Conservation (phyloP, 768 basidiomycete species). For the Collybiopsis luxurians region DNA sequence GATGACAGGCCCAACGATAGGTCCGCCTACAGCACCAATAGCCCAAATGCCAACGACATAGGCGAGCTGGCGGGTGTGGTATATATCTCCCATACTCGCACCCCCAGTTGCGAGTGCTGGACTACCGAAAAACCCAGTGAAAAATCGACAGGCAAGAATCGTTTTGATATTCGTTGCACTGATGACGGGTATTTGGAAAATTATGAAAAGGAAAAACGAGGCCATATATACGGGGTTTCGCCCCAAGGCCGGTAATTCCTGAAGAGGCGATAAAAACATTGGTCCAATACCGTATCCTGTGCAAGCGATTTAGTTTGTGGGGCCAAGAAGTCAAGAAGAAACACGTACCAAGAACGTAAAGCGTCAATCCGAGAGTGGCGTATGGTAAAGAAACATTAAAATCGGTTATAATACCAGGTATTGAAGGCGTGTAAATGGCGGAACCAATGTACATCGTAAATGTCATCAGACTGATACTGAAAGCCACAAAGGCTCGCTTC, state of each 20-base stretch:
- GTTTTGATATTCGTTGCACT: constrained; percentile 27
- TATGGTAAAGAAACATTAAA: constrained; percentile 4
- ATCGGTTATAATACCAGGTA: constrained; percentile 14
- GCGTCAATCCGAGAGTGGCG: constrained; percentile 25
- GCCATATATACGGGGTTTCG: constrained; percentile 30
- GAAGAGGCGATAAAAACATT: constrained; percentile 27
- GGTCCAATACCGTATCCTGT: constrained; percentile 20
- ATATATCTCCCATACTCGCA: constrained; percentile 23
- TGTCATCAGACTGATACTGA: constrained; percentile 29
- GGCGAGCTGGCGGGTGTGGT: constrained; percentile 18
- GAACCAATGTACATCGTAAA: constrained; percentile 33
- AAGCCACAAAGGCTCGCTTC: constrained; percentile 27
- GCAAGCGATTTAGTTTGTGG: too few relatives aligned
- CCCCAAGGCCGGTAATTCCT: constrained; percentile 29
- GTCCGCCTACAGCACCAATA: constrained; percentile 1
- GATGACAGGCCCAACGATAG: constrained; percentile 9
- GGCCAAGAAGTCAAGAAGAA: not conserved
- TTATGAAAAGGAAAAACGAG: constrained; percentile 27
- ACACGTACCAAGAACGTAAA: constrained; percentile 23
- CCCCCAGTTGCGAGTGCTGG: constrained; percentile 30
- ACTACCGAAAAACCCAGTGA: constrained; percentile 30
- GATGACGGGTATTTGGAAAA: constrained; percentile 31
- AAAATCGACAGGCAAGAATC: constrained; percentile 29
- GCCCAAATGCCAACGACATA: constrained; percentile 26
- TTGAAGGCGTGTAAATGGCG: constrained; percentile 29